Evolutionary conservation across 805 yeast species (phyloP).

Genomic region (Lipomyces spencermartinsiae): DNA sequence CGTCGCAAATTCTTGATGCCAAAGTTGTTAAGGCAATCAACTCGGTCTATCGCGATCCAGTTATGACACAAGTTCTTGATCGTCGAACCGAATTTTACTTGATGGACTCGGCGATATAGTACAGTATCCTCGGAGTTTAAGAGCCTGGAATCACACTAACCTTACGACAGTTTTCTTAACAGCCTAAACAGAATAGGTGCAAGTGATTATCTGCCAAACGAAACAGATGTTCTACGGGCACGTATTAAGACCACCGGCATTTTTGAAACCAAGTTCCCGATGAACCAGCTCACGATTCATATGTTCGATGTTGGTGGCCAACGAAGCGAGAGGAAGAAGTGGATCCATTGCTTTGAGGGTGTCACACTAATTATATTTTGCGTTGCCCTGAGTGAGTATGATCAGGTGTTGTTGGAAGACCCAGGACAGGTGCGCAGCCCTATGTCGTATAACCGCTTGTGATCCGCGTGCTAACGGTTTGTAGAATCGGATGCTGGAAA

Average conservation of each 20-base stretch:
- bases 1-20: conserved; percentile 59
- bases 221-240: conserved; percentile 80
- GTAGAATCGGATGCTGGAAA: conserved; percentile 77
- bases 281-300: conserved; percentile 71
- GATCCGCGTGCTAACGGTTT: not conserved
- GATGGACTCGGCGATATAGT: conserved; percentile 75
- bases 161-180: conserved; percentile 59
- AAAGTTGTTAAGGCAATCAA: conserved; percentile 57
- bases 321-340: conserved; percentile 91
- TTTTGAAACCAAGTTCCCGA: conserved; percentile 76
- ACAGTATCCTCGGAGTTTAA: conserved; percentile 46
- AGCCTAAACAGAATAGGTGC: conserved; percentile 66
- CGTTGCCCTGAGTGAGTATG: conserved; percentile 89
- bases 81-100: conserved; percentile 74
- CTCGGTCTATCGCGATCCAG: conserved; percentile 61
- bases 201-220: conserved; percentile 70
- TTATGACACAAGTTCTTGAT: conserved; percentile 62
- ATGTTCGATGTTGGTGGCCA: conserved; percentile 94
- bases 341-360: conserved; percentile 97
- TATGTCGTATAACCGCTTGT: not conserved
- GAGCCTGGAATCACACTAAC: not conserved
- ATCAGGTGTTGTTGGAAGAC: conserved; percentile 82
- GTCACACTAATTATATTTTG: conserved; percentile 89
- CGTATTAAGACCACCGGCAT: conserved; percentile 94
- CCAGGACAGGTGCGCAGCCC: conserved; percentile 51